Evolutionary conservation across 1,284 basidiomycete species (phyloP), one percentile per base, ranked within the genome.

Genomic region (Pisolithus thermaeus): DNA sequence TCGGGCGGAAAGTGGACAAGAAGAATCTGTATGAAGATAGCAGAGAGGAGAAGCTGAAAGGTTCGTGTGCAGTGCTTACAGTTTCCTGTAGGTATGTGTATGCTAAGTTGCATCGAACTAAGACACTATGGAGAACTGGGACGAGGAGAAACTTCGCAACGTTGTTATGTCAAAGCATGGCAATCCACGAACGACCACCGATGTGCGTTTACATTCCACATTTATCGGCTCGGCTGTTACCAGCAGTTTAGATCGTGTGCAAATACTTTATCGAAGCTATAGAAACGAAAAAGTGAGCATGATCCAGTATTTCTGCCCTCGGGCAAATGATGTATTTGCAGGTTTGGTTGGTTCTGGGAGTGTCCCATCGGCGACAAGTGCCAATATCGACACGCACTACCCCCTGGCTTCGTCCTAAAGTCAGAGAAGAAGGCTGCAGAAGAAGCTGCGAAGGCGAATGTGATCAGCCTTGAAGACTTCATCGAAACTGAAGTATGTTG

Each of bases 81-180:
- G 3, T 44, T 18, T 54, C 32, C 20, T 39, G 54, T 23, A n/a
- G 42, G 25, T 35, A 35, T 14, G 3, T 11, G 18, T 28, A 32
- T 48, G 37, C 50, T 57, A 20, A 56, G 52, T 52, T 37, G 45
- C 45, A 37, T 30, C 37, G 40, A 36, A 7, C 35, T 30, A 59
- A 90, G 94, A 97, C 70, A 97, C 94, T 8, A 99, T 99, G 96
- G 95, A 97, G 61, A 87, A 78, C 60, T 99, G 96, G 96, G 94
- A 98, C 72, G 90, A 98, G 59, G 94, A 86, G 59, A 98, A 96
- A 71, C 75, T 99, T 47, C 78, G 84, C 46, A 81, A 74, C 25
- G 97, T 99, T 53, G 90, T 99, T 8, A 64, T 86, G 14, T 91
- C 90, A 49, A 98, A 98, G 70, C 77, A 81, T 52, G 92, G 92